phyloP scores from a whole-genome alignment of 495 filamentous ascomycete species.

The Tuber melanosporum region DNA sequence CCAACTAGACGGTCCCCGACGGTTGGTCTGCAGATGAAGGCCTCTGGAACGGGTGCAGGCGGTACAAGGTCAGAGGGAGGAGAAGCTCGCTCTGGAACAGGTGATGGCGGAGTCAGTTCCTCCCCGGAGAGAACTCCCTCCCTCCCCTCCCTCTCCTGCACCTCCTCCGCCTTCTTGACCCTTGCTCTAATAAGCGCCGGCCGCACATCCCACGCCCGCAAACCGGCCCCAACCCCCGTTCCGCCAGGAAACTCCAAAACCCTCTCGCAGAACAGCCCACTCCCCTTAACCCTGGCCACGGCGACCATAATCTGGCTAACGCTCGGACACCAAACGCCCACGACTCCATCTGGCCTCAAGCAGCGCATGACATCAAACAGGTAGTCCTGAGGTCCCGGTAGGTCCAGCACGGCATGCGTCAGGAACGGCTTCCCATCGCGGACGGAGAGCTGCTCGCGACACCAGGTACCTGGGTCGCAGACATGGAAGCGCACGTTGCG shows the following conservation, averaged over 20 bases:
- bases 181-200: slow-evolving; percentile 46
- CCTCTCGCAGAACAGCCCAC: slow-evolving; percentile 56
- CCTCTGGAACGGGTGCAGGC: slow-evolving; percentile 34
- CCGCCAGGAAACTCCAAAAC: slow-evolving; percentile 58
- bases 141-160: not conserved
- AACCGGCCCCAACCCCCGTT: slow-evolving; percentile 50
- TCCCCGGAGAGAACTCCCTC: slow-evolving; percentile 4
- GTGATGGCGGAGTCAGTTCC: slow-evolving; percentile 10
- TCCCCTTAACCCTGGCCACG: slow-evolving; percentile 47
- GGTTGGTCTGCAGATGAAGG: slow-evolving; percentile 64
- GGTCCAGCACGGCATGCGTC: slow-evolving; percentile 61
- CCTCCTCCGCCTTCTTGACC: slow-evolving; percentile 15
- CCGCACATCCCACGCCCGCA: slow-evolving; percentile 61
- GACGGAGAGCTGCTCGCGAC: slow-evolving; percentile 48
- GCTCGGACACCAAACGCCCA: slow-evolving; percentile 66
- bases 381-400: slow-evolving; percentile 56
- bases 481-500: slow-evolving; percentile 65
- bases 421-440: slow-evolving; percentile 55
- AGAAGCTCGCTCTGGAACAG: slow-evolving; percentile 12
- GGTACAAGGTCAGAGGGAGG: not conserved
- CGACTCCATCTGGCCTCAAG: slow-evolving; percentile 55
- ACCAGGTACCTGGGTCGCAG: slow-evolving; percentile 57
- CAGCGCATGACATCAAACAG: slow-evolving; percentile 54
- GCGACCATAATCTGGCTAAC: slow-evolving; percentile 67
- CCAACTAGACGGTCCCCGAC: slow-evolving; percentile 57